Evolutionary conservation across 2,329 filamentous ascomycete species (phyloP).

Genomic region (Aspergillus piperis): DNA sequence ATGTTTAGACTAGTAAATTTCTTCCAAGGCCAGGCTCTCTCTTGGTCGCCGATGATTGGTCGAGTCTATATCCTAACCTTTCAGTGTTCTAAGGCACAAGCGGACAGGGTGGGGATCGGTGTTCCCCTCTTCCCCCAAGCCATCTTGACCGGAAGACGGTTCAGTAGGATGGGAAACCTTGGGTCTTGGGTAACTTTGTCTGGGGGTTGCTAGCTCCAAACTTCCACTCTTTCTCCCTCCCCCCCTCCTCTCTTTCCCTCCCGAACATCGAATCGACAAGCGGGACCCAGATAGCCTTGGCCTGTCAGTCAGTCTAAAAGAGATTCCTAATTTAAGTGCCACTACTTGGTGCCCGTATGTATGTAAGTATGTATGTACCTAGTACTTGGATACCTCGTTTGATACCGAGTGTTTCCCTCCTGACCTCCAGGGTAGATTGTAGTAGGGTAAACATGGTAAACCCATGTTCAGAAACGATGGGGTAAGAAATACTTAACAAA

Average conservation of each 20-base stretch:
- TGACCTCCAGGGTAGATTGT: neutral
- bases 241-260: neutral
- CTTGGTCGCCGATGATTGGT: constrained; percentile 16
- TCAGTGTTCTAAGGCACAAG: constrained; percentile 13
- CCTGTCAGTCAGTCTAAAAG: neutral
- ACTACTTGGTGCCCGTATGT: constrained; percentile 3
- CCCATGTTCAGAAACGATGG: neutral
- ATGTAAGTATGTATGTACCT: constrained; percentile 7
- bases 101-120: constrained; percentile 19
- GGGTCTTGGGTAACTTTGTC: neutral
- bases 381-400: constrained; percentile 12
- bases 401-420: neutral
- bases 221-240: neutral
- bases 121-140: constrained; percentile 14
- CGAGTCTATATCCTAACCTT: constrained; percentile 16
- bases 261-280: constrained; percentile 3
- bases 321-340: constrained; percentile 4
- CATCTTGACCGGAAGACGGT: constrained; percentile 10
- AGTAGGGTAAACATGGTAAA: neutral
- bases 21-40: constrained; percentile 16
- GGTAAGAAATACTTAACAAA: neutral
- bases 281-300: constrained; percentile 1
- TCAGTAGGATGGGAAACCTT: constrained; percentile 2
- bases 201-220: neutral
- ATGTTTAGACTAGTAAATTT: constrained; percentile 15